phyloP scores from a whole-genome alignment of 768 basidiomycete species.

The Suillus tomentosus region DNA sequence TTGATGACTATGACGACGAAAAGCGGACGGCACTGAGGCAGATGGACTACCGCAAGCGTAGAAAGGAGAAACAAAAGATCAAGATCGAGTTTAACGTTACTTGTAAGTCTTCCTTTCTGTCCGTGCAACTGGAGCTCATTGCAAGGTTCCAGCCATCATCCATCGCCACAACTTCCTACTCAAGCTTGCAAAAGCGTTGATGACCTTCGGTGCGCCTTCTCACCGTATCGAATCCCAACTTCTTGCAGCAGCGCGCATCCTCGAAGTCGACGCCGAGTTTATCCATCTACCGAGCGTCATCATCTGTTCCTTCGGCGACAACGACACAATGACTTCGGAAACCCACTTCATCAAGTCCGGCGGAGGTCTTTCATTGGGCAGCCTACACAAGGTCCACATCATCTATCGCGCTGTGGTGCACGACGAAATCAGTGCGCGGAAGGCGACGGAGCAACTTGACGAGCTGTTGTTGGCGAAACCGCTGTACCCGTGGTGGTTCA shows the following conservation, averaged over 20 bases:
- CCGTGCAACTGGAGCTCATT: slow-evolving; percentile 7
- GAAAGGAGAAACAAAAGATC: slow-evolving; percentile 63
- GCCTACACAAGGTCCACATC: slow-evolving; percentile 80
- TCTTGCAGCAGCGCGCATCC: slow-evolving; percentile 81
- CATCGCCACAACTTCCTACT: slow-evolving; percentile 85
- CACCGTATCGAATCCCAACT: slow-evolving; percentile 95
- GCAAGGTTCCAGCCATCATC: slow-evolving; percentile 57
- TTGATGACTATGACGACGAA: slow-evolving; percentile 62
- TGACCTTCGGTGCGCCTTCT: slow-evolving; percentile 91
- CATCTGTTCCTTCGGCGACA: slow-evolving; percentile 88
- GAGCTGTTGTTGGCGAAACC: slow-evolving; percentile 63
- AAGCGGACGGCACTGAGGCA: slow-evolving; percentile 60
- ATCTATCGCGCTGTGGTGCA: slow-evolving; percentile 89
- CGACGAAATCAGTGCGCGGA: slow-evolving; percentile 85
- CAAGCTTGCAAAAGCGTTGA: slow-evolving; percentile 81
- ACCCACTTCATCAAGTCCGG: slow-evolving; percentile 85
- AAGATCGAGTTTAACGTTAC: slow-evolving; percentile 77
- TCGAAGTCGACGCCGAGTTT: slow-evolving; percentile 91
- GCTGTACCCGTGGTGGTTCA: slow-evolving; percentile 60
- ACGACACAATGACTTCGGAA: slow-evolving; percentile 85
- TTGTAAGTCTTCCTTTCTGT: slow-evolving; percentile 44
- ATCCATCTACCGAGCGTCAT: slow-evolving; percentile 82
- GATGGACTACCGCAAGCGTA: slow-evolving; percentile 68
- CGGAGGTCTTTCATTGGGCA: slow-evolving; percentile 79
- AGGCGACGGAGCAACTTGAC: slow-evolving; percentile 66